A percentile compares a stretch with the other conserved stretches of the same genome.
Conservation (phyloP, 371 early-diverging fungal genomes). For the Apophysomyces elegans region DNA sequence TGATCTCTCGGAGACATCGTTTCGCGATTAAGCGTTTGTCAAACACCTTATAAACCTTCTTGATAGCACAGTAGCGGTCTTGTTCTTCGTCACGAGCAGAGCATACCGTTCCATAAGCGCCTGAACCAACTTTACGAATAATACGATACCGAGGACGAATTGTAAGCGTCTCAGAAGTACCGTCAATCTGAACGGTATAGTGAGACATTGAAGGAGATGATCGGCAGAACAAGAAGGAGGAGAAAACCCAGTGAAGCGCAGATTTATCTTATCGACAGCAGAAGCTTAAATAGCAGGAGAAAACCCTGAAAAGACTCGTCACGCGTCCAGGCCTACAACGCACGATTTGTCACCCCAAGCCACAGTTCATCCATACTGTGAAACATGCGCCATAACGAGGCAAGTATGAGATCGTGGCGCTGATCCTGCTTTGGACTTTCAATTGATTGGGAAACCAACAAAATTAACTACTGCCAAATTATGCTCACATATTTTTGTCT, state of each 20-base stretch:
- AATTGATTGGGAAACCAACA: not conserved
- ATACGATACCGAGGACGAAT: slow-evolving; percentile 65
- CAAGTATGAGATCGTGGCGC: slow-evolving; percentile 4
- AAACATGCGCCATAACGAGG: slow-evolving; percentile 7
- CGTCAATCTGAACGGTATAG: slow-evolving; percentile 9
- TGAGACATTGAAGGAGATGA: slow-evolving; percentile 8
- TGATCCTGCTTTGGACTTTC: not conserved
- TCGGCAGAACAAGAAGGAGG: not conserved
- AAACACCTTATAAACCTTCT: slow-evolving; percentile 65
- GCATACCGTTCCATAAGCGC: slow-evolving; percentile 85
- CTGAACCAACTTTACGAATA: slow-evolving; percentile 75
- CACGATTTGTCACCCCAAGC: not conserved
- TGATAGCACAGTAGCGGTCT: slow-evolving; percentile 68
- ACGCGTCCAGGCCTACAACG: not conserved
- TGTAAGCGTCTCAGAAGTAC: slow-evolving; percentile 38
- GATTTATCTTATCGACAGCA: not conserved
- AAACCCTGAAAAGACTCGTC: not conserved
- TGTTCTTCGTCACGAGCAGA: slow-evolving; percentile 52
- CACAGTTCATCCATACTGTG: slow-evolving; percentile 3
- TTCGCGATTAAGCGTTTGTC: slow-evolving; percentile 67
- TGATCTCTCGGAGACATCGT: slow-evolving; percentile 70
- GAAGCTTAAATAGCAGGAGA: slow-evolving; percentile 1
- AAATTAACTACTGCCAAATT: not conserved
- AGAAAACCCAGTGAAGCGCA: not conserved
- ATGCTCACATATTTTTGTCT: not conserved